phyloP scores from a whole-genome alignment of 768 basidiomycete genomes.

The Suillus alpinus region DNA sequence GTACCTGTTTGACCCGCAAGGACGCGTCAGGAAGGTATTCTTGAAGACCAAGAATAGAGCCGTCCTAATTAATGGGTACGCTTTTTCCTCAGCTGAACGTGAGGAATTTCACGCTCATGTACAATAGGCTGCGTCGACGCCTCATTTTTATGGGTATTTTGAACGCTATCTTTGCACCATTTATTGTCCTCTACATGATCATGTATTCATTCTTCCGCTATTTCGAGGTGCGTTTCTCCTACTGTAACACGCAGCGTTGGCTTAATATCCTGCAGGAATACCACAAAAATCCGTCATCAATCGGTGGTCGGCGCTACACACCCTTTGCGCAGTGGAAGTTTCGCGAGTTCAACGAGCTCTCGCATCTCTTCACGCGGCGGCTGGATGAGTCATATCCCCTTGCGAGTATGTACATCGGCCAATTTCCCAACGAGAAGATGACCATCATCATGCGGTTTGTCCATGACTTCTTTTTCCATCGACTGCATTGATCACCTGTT shows the following conservation, averaged over 20 bases:
- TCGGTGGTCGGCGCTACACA: conserved; percentile 90
- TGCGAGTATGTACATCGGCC: conserved; percentile 94
- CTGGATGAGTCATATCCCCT: conserved; percentile 86
- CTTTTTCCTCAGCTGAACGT: conserved; percentile 2
- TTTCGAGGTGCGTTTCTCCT: conserved; percentile 72
- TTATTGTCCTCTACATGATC: conserved; percentile 93
- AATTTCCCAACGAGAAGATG: conserved; percentile 94
- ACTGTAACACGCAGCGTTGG: not conserved
- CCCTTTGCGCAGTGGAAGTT: conserved; percentile 98
- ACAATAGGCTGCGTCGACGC: conserved; percentile 66
- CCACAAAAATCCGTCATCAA: conserved; percentile 95
- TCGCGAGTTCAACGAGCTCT: conserved; percentile 97
- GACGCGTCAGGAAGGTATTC: conserved; percentile 88
- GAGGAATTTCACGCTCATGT: not conserved
- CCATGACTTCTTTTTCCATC: not conserved
- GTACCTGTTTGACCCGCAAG: conserved; percentile 89
- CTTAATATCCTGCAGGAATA: conserved; percentile 70
- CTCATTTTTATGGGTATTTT: conserved; percentile 97
- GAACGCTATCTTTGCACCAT: conserved; percentile 94
- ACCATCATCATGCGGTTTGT: conserved; percentile 85
- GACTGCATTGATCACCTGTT: not conserved
- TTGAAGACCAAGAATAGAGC: conserved; percentile 79
- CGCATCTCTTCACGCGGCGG: conserved; percentile 85
- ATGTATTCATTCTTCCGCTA: conserved; percentile 99
- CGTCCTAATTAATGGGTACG: conserved; percentile 81